These are phyloP conservation scores for Rhododendron ferrugineum DNA, from an alignment of 148 eudicot species.

Conservation along the genomic window DNA sequence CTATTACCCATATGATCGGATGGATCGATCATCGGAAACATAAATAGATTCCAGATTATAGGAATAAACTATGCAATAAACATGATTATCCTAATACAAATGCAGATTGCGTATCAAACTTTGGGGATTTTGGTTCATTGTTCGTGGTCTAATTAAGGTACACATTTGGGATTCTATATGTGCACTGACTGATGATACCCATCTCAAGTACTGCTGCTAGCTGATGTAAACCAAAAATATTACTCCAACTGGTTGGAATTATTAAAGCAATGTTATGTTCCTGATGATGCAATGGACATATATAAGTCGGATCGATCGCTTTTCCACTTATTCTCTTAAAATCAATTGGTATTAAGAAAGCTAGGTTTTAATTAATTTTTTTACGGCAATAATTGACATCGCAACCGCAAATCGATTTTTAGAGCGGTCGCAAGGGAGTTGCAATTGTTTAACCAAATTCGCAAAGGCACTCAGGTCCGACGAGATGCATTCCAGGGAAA, in stretches of 20 bases:
- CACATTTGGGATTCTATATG: neutral
- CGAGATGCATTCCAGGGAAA: too few relatives aligned
- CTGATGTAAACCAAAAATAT: neutral
- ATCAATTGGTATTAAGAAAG: too few relatives aligned
- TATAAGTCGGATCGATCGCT: too few relatives aligned
- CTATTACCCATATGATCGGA: neutral
- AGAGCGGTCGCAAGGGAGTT: too few relatives aligned
- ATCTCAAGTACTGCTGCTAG: neutral
- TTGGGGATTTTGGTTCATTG: constrained; percentile 32
- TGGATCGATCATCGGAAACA: neutral
- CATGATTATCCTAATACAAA: neutral
- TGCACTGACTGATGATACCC: neutral
- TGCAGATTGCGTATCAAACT: constrained; percentile 19
- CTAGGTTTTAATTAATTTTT: too few relatives aligned
- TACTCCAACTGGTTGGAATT: neutral
- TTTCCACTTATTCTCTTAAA: too few relatives aligned
- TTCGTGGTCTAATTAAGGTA: constrained; percentile 17
- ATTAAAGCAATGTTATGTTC: neutral
- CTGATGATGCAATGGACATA: neutral
- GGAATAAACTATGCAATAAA: neutral
- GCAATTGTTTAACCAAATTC: too few relatives aligned
- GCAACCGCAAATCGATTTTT: too few relatives aligned
- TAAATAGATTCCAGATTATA: neutral
- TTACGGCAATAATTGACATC: too few relatives aligned
- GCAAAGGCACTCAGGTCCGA: too few relatives aligned